Evolutionary conservation across 2,329 filamentous ascomycete genomes (phyloP).

Genomic region (Cyphellophora europaea): DNA sequence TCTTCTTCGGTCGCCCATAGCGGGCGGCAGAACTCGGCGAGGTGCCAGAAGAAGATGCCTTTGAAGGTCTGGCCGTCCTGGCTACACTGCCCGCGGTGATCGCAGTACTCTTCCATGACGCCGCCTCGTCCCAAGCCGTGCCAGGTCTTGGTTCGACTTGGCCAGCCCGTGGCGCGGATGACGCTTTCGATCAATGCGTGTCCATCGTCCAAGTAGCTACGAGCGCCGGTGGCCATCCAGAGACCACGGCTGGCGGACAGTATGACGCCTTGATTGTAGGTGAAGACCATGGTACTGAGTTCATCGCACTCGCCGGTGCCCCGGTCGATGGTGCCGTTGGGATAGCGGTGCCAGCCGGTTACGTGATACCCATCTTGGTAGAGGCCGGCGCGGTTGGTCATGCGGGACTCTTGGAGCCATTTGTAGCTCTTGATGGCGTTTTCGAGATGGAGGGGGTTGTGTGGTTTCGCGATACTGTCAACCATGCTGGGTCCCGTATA

Average conservation of each 20-base stretch:
- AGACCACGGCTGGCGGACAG: slow-evolving; percentile 72
- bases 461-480: slow-evolving; percentile 21
- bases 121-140: slow-evolving; percentile 68
- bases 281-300: slow-evolving; percentile 83
- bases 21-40: slow-evolving; percentile 66
- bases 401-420: slow-evolving; percentile 71
- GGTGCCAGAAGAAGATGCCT: slow-evolving; percentile 86
- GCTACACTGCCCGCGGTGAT: slow-evolving; percentile 62
- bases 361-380: slow-evolving; percentile 89
- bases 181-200: slow-evolving; percentile 67
- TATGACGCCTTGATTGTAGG: slow-evolving; percentile 90
- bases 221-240: slow-evolving; percentile 67
- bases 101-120: slow-evolving; percentile 76
- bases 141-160: slow-evolving; percentile 45
- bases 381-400: slow-evolving; percentile 64
- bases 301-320: slow-evolving; percentile 67
- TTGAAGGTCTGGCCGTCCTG: slow-evolving; percentile 90
- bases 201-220: slow-evolving; percentile 65
- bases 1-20: slow-evolving; percentile 42
- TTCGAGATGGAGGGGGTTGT: slow-evolving; percentile 57
- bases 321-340: slow-evolving; percentile 40
- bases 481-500: slow-evolving; percentile 20
- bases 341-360: slow-evolving; percentile 43
- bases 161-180: slow-evolving; percentile 71
- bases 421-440: slow-evolving; percentile 69